phyloP scores from a whole-genome alignment of 441 rosid genomes.

The Corymbia calophylla region DNA sequence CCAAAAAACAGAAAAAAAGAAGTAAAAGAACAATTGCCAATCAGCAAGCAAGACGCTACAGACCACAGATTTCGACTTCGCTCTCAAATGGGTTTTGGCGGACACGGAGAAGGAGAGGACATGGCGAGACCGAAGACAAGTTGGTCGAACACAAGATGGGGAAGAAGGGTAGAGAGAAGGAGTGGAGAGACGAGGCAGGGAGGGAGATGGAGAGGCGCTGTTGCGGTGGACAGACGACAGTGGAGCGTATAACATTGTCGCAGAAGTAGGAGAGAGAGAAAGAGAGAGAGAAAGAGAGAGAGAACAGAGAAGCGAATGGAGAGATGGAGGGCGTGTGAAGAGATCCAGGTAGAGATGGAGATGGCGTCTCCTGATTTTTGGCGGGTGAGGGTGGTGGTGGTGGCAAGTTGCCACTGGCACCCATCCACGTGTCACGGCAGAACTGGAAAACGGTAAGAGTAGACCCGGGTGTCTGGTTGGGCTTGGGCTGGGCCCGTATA shows the following conservation, averaged over 20 bases:
- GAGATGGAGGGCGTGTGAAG: not conserved
- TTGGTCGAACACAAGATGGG: not conserved
- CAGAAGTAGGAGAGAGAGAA: not conserved
- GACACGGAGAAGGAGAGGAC: conserved; percentile 12
- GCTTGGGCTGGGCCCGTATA: not conserved
- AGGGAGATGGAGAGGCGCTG: conserved; percentile 12
- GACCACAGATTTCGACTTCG: conserved; percentile 29
- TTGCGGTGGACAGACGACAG: conserved; percentile 15
- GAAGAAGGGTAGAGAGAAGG: not conserved
- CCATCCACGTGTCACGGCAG: not conserved
- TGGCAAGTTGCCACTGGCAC: no score
- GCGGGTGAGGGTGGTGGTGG: not conserved
- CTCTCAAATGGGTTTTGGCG: conserved; percentile 5
- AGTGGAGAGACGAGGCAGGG: conserved; percentile 7
- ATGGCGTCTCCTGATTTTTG: not conserved
- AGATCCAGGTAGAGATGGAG: not conserved
- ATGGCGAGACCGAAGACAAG: conserved; percentile 5
- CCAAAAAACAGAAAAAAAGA: not conserved
- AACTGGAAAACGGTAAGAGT: not conserved
- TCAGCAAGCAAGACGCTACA: not conserved
- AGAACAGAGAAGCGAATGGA: not conserved
- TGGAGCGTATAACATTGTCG: not conserved
- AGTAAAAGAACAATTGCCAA: not conserved
- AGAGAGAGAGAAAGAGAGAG: not conserved
- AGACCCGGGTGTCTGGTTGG: not conserved